Conservation (phyloP, 805 yeast genomes). For the Teunomyces funiuensis region DNA sequence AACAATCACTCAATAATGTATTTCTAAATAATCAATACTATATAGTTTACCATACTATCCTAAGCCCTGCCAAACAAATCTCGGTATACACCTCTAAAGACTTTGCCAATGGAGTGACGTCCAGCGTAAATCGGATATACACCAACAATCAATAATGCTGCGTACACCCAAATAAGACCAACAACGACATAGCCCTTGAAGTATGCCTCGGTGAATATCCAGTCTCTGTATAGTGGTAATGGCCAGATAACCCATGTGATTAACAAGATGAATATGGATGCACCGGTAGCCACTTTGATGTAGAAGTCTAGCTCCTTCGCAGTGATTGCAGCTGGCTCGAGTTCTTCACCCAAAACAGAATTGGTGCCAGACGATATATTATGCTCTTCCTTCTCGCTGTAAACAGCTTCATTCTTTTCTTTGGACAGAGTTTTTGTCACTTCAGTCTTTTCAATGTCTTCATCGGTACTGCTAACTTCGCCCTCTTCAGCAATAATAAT, state of each 20-base stretch:
- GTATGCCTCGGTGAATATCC: constrained; percentile 35
- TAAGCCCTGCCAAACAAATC: constrained; percentile 10
- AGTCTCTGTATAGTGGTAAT: constrained; percentile 42
- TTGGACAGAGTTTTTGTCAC: no score
- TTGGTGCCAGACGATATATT: background rate
- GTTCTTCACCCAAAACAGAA: constrained; percentile 1
- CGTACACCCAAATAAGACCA: constrained; percentile 39
- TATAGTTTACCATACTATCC: no score
- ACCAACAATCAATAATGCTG: constrained; percentile 33
- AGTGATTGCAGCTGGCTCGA: constrained; percentile 1
- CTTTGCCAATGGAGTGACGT: constrained; percentile 26
- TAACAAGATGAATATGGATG: constrained; percentile 26
- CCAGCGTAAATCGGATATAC: constrained; percentile 35
- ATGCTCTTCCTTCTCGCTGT: no score
- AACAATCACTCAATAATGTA: no score
- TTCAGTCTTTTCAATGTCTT: background rate
- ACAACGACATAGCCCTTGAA: constrained; percentile 41
- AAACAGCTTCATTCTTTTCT: no score
- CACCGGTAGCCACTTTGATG: constrained; percentile 26
- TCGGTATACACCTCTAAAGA: constrained; percentile 19
- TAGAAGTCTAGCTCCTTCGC: constrained; percentile 11
- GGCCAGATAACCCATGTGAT: constrained; percentile 43
- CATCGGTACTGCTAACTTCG: background rate
- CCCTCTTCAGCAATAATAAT: constrained; percentile 9
- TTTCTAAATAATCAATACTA: no score